Conservation (phyloP, 495 filamentous ascomycete species). For the Aspergillus biplanus region DNA sequence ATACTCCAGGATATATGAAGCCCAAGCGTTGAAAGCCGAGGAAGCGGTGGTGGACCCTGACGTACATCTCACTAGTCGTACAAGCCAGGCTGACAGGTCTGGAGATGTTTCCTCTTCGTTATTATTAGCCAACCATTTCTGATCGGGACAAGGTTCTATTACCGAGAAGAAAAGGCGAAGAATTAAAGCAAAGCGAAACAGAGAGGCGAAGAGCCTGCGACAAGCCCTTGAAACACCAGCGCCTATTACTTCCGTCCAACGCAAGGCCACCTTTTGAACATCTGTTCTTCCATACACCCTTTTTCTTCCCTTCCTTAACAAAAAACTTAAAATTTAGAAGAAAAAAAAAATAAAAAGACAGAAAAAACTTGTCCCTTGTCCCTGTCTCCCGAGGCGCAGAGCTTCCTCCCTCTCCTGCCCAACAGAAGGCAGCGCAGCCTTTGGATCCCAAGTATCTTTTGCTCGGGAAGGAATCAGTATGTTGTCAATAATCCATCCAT, state of each 20-base stretch:
- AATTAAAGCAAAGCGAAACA: not conserved
- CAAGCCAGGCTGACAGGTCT: not conserved
- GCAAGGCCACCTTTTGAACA: not conserved
- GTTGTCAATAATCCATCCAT: too few species aligned
- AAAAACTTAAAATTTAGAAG: not conserved
- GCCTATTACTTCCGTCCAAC: not conserved
- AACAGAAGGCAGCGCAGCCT: not conserved
- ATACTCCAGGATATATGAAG: not conserved
- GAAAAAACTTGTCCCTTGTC: not conserved
- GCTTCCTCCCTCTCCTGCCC: not conserved
- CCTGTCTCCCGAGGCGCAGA: not conserved
- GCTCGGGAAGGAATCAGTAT: not conserved
- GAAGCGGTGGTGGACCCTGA: conserved; percentile 8
- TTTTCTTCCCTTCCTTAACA: not conserved
- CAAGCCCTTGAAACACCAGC: not conserved
- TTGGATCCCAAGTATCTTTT: not conserved
- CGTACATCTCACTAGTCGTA: not conserved
- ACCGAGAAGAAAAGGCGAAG: not conserved
- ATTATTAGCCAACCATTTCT: not conserved
- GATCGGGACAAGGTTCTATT: not conserved
- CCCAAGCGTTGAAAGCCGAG: conserved; percentile 12
- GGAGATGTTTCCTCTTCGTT: not conserved
- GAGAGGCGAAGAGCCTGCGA: not conserved
- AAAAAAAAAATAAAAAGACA: not conserved
- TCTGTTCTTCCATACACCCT: not conserved